Evolutionary conservation across 2,329 filamentous ascomycete genomes (phyloP).

Genomic region (Diplodia intermedia): DNA sequence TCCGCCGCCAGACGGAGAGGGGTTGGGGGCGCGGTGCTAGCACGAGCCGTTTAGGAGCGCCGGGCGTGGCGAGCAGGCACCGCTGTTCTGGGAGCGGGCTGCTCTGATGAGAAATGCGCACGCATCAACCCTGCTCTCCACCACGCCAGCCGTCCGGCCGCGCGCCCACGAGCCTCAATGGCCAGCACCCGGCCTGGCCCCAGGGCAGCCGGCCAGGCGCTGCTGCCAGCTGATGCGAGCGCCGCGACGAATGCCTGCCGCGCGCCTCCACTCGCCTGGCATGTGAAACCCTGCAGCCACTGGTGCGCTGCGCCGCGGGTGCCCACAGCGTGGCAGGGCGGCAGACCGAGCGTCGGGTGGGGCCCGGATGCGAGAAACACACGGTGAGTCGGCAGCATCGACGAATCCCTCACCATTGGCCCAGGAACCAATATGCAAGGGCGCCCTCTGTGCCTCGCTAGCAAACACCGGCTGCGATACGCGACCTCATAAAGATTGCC

Average conservation of each 20-base stretch:
- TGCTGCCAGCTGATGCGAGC: slow-evolving; percentile 13
- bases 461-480: slow-evolving; percentile 24
- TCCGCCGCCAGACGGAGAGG: slow-evolving; percentile 17
- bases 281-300: slow-evolving; percentile 31
- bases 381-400: slow-evolving; percentile 10
- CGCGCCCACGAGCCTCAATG: slow-evolving; percentile 27
- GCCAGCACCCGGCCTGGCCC: slow-evolving; percentile 1
- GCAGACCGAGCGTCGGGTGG: slow-evolving; percentile 23
- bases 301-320: not conserved
- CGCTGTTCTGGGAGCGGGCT: slow-evolving; percentile 25
- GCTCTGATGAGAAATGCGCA: slow-evolving; percentile 17
- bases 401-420: slow-evolving; percentile 17
- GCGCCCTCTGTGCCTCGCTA: slow-evolving; percentile 26
- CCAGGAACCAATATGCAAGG: slow-evolving; percentile 32
- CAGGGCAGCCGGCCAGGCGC: slow-evolving; percentile 3
- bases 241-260: not conserved
- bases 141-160: not conserved
- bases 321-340: slow-evolving; percentile 19
- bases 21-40: slow-evolving; percentile 17
- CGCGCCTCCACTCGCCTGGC: slow-evolving; percentile 14
- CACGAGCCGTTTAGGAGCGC: slow-evolving; percentile 8
- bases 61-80: slow-evolving; percentile 21
- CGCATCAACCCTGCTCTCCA: slow-evolving; percentile 16
- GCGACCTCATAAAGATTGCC: slow-evolving; percentile 28
- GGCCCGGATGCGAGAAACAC: slow-evolving; percentile 20